Evolutionary conservation across 2,329 filamentous ascomycete species (phyloP).

Genomic region (Fusarium torulosum): DNA sequence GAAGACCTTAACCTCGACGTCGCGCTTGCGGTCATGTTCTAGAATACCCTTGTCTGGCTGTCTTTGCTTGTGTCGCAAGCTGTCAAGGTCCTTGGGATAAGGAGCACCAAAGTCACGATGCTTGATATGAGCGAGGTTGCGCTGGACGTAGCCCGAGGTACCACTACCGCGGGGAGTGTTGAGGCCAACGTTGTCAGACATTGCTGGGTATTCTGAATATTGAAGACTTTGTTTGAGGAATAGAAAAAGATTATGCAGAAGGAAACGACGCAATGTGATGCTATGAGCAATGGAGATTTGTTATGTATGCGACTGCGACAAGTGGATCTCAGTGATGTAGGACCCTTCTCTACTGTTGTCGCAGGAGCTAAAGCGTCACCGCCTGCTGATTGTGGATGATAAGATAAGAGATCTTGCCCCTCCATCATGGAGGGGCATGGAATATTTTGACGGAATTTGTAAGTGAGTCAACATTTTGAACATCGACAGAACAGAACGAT

Average conservation of each 20-base stretch:
- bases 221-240: neutral
- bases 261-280: neutral
- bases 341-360: conserved; percentile 22
- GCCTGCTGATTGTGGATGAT: conserved; percentile 27
- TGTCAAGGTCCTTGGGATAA: conserved; percentile 78
- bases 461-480: conserved; percentile 40
- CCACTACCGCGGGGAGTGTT: conserved; percentile 93
- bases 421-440: conserved; percentile 38
- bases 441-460: conserved; percentile 40
- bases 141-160: conserved; percentile 97
- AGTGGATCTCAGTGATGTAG: conserved; percentile 35
- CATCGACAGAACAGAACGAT: neutral
- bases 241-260: neutral
- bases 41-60: conserved; percentile 93
- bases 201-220: conserved; percentile 54
- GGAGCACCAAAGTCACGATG: conserved; percentile 85
- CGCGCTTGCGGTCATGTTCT: conserved; percentile 91
- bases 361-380: neutral
- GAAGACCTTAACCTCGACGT: conserved; percentile 93
- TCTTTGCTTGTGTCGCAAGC: conserved; percentile 79
- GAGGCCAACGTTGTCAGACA: conserved; percentile 98
- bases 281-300: conserved; percentile 13
- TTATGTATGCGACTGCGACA: conserved; percentile 19
- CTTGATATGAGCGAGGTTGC: conserved; percentile 89
- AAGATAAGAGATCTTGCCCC: conserved; percentile 36